These are phyloP conservation scores for Rugonectria rugulosa DNA, from an alignment of 2,329 filamentous ascomycete genomes.

Conservation along the genomic window DNA sequence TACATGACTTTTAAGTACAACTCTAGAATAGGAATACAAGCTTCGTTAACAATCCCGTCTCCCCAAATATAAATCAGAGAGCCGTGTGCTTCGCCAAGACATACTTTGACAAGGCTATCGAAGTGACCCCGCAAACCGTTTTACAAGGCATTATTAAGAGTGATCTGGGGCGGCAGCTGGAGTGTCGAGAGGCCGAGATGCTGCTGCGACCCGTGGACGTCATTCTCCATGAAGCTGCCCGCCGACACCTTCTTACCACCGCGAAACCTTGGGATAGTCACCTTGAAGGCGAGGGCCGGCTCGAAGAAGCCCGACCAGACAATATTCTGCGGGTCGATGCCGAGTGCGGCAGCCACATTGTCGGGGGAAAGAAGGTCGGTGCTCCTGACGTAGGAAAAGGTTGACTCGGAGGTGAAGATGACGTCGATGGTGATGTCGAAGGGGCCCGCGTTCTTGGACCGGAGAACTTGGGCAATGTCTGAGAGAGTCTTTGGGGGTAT, in stretches of 20 bases:
- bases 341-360: conserved; percentile 34
- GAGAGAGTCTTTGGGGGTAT: conserved; percentile 22
- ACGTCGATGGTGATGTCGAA: conserved; percentile 62
- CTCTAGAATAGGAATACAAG: too few species aligned
- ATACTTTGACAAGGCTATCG: neutral
- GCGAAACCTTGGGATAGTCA: conserved; percentile 20
- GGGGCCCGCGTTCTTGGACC: conserved; percentile 55
- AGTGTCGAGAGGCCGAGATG: conserved; percentile 28
- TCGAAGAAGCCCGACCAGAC: conserved; percentile 53
- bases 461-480: conserved; percentile 51
- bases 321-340: conserved; percentile 38
- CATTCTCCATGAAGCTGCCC: conserved; percentile 33
- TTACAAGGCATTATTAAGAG: neutral
- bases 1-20: too few species aligned
- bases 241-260: conserved; percentile 25
- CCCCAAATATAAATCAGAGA: too few species aligned
- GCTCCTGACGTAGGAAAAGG: conserved; percentile 38
- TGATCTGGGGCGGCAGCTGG: neutral
- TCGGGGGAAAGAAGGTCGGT: conserved; percentile 17
- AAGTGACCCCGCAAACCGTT: neutral
- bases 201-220: conserved; percentile 34
- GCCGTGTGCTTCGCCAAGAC: neutral
- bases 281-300: conserved; percentile 56
- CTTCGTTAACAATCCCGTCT: too few species aligned
- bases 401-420: conserved; percentile 50